phyloP scores from a whole-genome alignment of 371 early-diverging fungal species.

The Parasitella parasitica region DNA sequence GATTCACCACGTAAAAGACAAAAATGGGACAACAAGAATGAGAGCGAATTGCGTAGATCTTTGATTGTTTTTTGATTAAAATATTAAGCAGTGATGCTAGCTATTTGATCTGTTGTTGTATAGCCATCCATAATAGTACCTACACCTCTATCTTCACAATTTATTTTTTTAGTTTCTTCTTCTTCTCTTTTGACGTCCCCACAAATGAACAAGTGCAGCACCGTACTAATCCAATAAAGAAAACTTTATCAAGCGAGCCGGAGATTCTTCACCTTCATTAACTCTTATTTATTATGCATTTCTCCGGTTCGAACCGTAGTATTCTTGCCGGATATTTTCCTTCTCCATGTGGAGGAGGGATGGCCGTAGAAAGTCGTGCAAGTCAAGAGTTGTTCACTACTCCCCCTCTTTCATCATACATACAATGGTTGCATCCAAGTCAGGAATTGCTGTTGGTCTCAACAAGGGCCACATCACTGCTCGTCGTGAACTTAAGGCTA shows the following conservation, averaged over 20 bases:
- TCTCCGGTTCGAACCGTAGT: neutral
- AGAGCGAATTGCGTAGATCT: neutral
- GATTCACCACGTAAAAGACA: conserved; percentile 1
- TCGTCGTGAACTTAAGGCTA: conserved; percentile 73
- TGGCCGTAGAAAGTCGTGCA: neutral
- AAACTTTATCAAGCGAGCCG: neutral
- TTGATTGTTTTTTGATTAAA: no score
- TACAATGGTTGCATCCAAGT: conserved; percentile 47
- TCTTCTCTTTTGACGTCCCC: no score
- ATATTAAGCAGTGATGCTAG: no score
- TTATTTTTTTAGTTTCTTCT: no score
- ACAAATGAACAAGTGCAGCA: no score
- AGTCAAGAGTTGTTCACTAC: neutral
- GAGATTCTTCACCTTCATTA: no score
- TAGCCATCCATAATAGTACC: no score
- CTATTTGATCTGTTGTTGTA: no score
- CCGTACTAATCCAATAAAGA: no score
- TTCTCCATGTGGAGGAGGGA: neutral
- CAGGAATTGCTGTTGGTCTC: conserved; percentile 77
- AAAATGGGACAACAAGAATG: conserved; percentile 3
- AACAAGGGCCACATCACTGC: conserved; percentile 91
- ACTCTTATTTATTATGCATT: no score
- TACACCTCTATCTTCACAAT: no score
- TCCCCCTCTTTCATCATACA: conserved; percentile 27
- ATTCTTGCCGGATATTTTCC: neutral